Conservation (phyloP, 2,329 filamentous ascomycete genomes). For the Parastagonospora nodorum region DNA sequence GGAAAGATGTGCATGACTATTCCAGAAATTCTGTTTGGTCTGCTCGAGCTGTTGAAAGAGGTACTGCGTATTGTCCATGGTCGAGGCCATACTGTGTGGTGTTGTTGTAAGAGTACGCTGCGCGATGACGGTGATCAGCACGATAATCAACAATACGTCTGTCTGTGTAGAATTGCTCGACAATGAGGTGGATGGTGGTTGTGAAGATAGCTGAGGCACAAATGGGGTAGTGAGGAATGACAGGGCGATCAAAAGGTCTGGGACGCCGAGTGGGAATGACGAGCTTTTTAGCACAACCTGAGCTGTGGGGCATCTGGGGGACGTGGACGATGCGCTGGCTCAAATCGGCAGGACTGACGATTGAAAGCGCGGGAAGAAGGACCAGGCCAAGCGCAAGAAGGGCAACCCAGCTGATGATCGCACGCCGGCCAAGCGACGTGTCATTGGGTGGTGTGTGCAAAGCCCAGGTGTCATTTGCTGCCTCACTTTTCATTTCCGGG, state of each 20-base stretch:
- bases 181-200: not conserved
- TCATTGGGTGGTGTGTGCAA: conserved; percentile 24
- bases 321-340: conserved; percentile 41
- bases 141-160: conserved; percentile 8
- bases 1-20: conserved; percentile 36
- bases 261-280: conserved; percentile 23
- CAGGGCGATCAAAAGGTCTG: conserved; percentile 36
- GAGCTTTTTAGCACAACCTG: conserved; percentile 33
- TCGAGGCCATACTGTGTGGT: conserved; percentile 32
- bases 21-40: conserved; percentile 45
- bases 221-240: conserved; percentile 21
- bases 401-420: conserved; percentile 37
- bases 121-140: conserved; percentile 29
- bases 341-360: conserved; percentile 35
- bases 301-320: conserved; percentile 1
- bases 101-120: conserved; percentile 23
- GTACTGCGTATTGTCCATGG: conserved; percentile 25
- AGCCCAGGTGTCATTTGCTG: conserved; percentile 29
- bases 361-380: conserved; percentile 22
- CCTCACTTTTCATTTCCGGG: conserved; percentile 27
- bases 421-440: not conserved
- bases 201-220: conserved; percentile 1
- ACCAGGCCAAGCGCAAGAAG: conserved; percentile 29
- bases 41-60: conserved; percentile 40
- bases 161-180: conserved; percentile 12